phyloP scores from a whole-genome alignment of 176 grass and related monocot species.

The Eremochloa ophiuroides region DNA sequence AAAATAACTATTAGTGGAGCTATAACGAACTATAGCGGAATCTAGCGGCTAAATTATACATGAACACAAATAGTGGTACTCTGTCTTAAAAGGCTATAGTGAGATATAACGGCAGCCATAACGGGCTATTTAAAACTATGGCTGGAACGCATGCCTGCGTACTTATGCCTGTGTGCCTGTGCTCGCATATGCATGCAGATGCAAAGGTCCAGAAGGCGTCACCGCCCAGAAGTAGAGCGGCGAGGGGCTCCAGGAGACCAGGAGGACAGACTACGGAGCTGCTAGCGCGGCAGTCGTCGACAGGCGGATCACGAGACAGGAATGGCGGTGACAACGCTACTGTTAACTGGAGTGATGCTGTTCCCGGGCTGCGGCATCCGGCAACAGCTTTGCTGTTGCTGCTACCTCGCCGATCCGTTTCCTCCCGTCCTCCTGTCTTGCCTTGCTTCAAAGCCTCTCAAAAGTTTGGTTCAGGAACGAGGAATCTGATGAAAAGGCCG shows the following conservation, averaged over 20 bases:
- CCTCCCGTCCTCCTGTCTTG: background rate
- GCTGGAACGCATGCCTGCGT: too few relatives aligned
- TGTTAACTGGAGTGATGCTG: too few relatives aligned
- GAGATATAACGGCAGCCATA: too few relatives aligned
- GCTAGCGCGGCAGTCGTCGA: slow-evolving; percentile 10
- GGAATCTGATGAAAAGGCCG: slow-evolving; percentile 12
- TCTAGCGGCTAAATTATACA: too few relatives aligned
- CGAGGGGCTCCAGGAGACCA: background rate
- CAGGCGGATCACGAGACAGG: background rate
- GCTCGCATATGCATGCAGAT: background rate
- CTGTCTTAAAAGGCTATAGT: too few relatives aligned
- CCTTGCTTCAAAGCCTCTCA: background rate
- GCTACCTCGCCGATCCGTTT: background rate
- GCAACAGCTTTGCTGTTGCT: background rate
- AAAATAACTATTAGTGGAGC: too few relatives aligned
- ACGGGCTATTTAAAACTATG: too few relatives aligned
- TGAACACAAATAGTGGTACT: too few relatives aligned
- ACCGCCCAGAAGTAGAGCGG: slow-evolving; percentile 24
- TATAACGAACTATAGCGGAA: too few relatives aligned
- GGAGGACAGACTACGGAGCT: too few relatives aligned
- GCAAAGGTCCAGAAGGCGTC: background rate
- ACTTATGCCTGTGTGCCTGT: background rate
- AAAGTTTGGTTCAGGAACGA: slow-evolving; percentile 5
- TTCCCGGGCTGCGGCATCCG: background rate
- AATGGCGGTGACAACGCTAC: too few relatives aligned